Base-by-base conservation (phyloP, 176 grass and related monocot genomes). In the Rhynchospora tenuis region DNA sequence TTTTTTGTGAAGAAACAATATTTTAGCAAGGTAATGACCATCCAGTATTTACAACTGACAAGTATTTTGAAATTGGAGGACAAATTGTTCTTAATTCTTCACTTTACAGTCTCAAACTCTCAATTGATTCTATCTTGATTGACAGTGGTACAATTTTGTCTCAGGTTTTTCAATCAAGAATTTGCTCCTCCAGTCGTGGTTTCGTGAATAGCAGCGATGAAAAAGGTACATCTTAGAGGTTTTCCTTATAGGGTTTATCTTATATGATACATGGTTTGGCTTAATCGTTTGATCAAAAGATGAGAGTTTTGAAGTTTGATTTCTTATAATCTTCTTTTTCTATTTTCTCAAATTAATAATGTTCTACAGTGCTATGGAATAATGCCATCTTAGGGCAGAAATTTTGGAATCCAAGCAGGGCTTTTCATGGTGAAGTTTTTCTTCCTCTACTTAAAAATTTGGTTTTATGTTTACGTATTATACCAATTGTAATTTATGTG, bases 381-480 rank as follows among this genome's bases (percentile, higher is more conserved):
- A n/a, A 61, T 66, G 84, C 42, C 15, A 64, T 84, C 64, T 38
- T 62, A 46, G 47, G 6, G 9, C 84, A n/a, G n/a, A 61, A 51
- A 16, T 83, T 80, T 55, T 82, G 14, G 17, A 61, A 59, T 11
- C 56, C 84, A 20, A 84, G 6, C 62, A 86, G 88, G 56, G 85
- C 26, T 20, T 90, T 90, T 84, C 88, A 84, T 26, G 88, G 88
- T 90, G 83, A 19, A 59, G 8, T 19, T 48, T 22, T 47, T 69
- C 13, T 50, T 63, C 43, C 63, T 64, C 5, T 9, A 58, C 12
- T 64, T 59, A 9, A 48, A 77, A 38, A 23, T 24, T 51, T 74
- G 26, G 1, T 78, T 13, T 46, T 68, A 24, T 68, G 23, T 73
- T 38, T 48, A 81, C 16, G 17, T 83, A 23, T 17, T 57, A n/a